These are phyloP conservation scores for Papiliotrema fonsecae DNA, from an alignment of 1,284 basidiomycete species.

Conservation along the genomic window DNA sequence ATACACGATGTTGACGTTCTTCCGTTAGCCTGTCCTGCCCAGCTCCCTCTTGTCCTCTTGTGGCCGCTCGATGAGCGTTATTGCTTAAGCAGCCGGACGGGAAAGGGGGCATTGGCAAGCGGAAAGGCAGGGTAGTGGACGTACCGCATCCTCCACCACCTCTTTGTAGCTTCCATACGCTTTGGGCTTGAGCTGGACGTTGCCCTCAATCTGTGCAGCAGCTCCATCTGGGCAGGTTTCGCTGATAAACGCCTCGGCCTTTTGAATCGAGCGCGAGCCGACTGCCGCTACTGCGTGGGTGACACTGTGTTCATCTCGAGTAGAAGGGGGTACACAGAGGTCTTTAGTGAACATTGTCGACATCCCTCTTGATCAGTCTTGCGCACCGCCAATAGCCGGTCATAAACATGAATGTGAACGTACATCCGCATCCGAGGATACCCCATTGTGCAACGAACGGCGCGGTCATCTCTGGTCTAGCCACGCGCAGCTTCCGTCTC, in stretches of 20 bases:
- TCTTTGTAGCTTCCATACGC: slow-evolving; percentile 45
- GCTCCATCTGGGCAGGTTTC: slow-evolving; percentile 32
- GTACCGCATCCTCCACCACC: slow-evolving; percentile 42
- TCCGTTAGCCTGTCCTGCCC: slow-evolving; percentile 4
- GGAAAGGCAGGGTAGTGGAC: too few species aligned
- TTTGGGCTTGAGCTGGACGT: slow-evolving; percentile 21
- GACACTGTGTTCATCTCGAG: slow-evolving; percentile 46
- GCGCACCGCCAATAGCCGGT: background rate
- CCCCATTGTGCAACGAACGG: slow-evolving; percentile 34
- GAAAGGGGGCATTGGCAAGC: too few species aligned
- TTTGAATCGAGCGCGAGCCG: slow-evolving; percentile 43
- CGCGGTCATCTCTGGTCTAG: background rate
- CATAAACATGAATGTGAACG: slow-evolving; percentile 2
- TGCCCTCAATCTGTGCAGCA: slow-evolving; percentile 27
- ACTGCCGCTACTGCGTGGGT: slow-evolving; percentile 48
- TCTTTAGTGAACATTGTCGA: slow-evolving; percentile 46
- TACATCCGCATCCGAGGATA: slow-evolving; percentile 32
- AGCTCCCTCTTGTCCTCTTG: background rate
- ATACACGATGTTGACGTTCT: slow-evolving; percentile 51
- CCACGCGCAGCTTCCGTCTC: too few species aligned
- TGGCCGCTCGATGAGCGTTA: background rate
- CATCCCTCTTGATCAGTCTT: slow-evolving; percentile 28
- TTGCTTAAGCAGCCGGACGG: too few species aligned
- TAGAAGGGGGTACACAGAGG: slow-evolving; percentile 37
- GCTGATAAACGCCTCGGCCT: slow-evolving; percentile 47